Evolutionary conservation across 1,139 yeast species (phyloP).

Genomic region (Zhuliangozyma blackwelliae): DNA sequence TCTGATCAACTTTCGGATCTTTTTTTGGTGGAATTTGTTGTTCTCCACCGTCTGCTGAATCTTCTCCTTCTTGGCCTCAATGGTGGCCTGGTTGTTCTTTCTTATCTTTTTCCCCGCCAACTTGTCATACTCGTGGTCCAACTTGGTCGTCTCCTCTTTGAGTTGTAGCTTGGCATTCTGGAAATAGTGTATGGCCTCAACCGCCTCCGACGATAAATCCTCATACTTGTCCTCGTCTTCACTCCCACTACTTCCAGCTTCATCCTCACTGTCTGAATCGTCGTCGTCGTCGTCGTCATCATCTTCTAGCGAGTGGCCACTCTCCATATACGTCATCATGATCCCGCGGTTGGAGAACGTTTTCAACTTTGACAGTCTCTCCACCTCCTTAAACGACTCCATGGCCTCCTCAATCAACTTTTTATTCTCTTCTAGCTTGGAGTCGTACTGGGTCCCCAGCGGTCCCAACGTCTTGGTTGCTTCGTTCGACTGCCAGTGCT

Average conservation of each 20-base stretch:
- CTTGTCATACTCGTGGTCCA: slow-evolving; percentile 36
- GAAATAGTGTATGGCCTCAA: slow-evolving; percentile 31
- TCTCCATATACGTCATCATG: slow-evolving; percentile 41
- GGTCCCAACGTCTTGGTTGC: slow-evolving; percentile 41
- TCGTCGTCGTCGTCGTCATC: slow-evolving; percentile 12
- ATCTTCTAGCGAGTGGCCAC: slow-evolving; percentile 14
- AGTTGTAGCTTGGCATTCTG: slow-evolving; percentile 28
- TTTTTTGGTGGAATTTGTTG: slow-evolving; percentile 39
- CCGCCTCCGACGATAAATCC: slow-evolving; percentile 31
- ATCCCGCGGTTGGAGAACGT: slow-evolving; percentile 46
- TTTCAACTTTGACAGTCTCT: slow-evolving; percentile 42
- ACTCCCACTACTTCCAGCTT: slow-evolving; percentile 5
- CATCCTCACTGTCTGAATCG: slow-evolving; percentile 6
- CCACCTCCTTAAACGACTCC: slow-evolving; percentile 48
- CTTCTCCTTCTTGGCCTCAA: slow-evolving; percentile 43
- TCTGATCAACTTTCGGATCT: slow-evolving; percentile 29
- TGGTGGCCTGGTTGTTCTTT: slow-evolving; percentile 33
- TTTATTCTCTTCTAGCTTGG: slow-evolving; percentile 39
- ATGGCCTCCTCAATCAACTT: slow-evolving; percentile 45
- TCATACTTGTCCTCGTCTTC: slow-evolving; percentile 13
- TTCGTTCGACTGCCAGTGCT: slow-evolving; percentile 70
- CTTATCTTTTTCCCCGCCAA: slow-evolving; percentile 37
- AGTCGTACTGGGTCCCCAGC: slow-evolving; percentile 17
- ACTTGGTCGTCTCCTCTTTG: slow-evolving; percentile 31
- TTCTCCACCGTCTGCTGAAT: slow-evolving; percentile 31